A percentile compares a stretch with the other conserved stretches of the same genome.
Conservation (phyloP, 192 early-diverging fungal genomes). For the Paraglomus brasilianum region DNA sequence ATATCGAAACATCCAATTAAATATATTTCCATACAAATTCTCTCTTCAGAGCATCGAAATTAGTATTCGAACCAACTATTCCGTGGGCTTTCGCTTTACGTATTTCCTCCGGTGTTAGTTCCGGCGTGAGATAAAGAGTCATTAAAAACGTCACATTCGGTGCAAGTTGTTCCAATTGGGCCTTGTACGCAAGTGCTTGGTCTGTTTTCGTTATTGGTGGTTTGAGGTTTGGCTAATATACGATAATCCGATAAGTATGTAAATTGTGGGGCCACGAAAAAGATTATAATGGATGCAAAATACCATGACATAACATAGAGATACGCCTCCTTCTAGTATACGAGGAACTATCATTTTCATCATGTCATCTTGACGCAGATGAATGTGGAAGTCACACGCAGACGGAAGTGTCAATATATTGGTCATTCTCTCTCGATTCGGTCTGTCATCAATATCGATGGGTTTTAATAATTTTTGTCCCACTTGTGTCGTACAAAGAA, state of each 20-base stretch:
- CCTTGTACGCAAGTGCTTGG: constrained; percentile 83
- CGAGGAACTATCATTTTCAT: constrained; percentile 88
- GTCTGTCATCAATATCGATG: background rate
- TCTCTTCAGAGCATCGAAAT: background rate
- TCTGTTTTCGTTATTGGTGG: constrained; percentile 87
- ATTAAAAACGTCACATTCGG: constrained; percentile 89
- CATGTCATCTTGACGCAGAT: constrained; percentile 88
- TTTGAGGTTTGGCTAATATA: constrained; percentile 82
- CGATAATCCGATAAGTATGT: constrained; percentile 10
- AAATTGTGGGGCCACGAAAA: background rate
- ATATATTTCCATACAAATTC: background rate
- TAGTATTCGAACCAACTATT: constrained; percentile 58
- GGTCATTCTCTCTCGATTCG: background rate
- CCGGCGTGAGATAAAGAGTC: constrained; percentile 88
- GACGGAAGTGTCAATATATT: constrained; percentile 64
- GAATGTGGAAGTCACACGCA: constrained; percentile 89
- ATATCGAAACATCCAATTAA: background rate
- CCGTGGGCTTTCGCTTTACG: constrained; percentile 79
- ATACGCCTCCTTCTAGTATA: constrained; percentile 76
- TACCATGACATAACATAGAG: constrained; percentile 91
- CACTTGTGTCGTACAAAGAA: too few species aligned
- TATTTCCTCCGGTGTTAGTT: constrained; percentile 89
- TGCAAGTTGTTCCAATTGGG: constrained; percentile 72
- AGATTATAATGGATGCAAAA: background rate
- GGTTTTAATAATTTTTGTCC: too few species aligned